Evolutionary conservation across 1,139 yeast genomes (phyloP).

Genomic region (Hyphopichia wangnamkhiaoensis): DNA sequence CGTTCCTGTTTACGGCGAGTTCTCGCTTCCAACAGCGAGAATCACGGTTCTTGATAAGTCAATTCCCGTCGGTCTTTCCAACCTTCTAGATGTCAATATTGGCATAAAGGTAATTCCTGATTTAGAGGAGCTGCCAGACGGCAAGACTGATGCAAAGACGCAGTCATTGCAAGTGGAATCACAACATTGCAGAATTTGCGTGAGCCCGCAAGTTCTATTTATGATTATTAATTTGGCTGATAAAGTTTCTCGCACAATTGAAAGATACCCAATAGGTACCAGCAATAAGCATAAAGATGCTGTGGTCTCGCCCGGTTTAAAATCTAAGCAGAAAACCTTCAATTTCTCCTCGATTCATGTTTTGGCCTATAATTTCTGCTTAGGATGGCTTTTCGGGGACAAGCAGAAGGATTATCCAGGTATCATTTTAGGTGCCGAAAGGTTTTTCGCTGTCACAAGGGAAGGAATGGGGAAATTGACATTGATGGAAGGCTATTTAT

Average conservation of each 20-base stretch:
- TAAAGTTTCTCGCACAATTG: constrained; percentile 2
- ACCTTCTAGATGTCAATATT: constrained; percentile 43
- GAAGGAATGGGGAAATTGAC: constrained; percentile 66
- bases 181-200: constrained; percentile 55
- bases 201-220: constrained; percentile 54
- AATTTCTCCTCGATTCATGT: constrained; percentile 53
- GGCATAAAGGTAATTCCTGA: constrained; percentile 40
- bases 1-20: constrained; percentile 38
- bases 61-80: constrained; percentile 47
- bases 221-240: constrained; percentile 30
- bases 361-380: constrained; percentile 63
- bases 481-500: constrained; percentile 60
- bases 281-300: background rate
- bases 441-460: constrained; percentile 63
- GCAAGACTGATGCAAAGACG: constrained; percentile 14
- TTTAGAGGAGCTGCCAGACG: constrained; percentile 12
- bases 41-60: constrained; percentile 36
- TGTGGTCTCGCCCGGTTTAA: too few relatives aligned
- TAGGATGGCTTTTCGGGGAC: constrained; percentile 70
- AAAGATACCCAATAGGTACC: background rate
- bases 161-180: constrained; percentile 53
- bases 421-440: constrained; percentile 72
- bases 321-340: background rate
- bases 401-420: constrained; percentile 58
- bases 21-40: constrained; percentile 43